Evolutionary conservation across 1,139 yeast species (phyloP), one percentile per base, ranked within the genome.

Genomic region (Lodderomyces jiufengensis): DNA sequence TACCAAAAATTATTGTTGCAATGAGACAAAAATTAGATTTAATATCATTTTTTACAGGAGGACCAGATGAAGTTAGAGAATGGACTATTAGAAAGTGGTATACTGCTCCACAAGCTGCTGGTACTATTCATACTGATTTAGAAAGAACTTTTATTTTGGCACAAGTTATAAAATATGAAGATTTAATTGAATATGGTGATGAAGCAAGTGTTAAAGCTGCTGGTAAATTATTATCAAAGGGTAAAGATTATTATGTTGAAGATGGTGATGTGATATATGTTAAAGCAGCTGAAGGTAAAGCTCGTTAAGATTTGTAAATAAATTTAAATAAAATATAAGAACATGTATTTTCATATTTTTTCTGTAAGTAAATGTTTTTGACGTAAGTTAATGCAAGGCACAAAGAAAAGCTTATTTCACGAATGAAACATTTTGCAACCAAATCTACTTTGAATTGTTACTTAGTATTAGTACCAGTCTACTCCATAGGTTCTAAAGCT

Each of bases 231-330:
- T 65, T 78, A 63, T 85, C 77, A 59, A 92, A 92, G 80, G 99
- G 99, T 76, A 94, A 92, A 67, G 97, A 90, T 50, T 92, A 94
- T 59, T 92, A 79, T 46, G 96, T 94, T 46, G 72, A 66, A 49
- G 76, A 70, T 50, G 76, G 97, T 61, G 97, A 90, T 61, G 76
- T 92, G 54, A 81, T 90, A 52, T 90, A 83, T 70, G 85, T 90
- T 74, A 84, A 95, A 74, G 88, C 97, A 45, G 97, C 95, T 63
- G 95, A 95, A 42, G 97, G 97, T 70, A 90, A 90, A 75, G 75
- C 73, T 42, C 71, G 76, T 59, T 69, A 69, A 63, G 24, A 24
- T 24, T 12, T 12, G 18, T 12, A 24, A 4, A 18, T 18, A n/a
- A n/a, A n/a, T n/a, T n/a, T n/a, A n/a, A n/a, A n/a, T n/a, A n/a